Conservation (phyloP, 495 filamentous ascomycete genomes). For the Aspergillus affinis region DNA sequence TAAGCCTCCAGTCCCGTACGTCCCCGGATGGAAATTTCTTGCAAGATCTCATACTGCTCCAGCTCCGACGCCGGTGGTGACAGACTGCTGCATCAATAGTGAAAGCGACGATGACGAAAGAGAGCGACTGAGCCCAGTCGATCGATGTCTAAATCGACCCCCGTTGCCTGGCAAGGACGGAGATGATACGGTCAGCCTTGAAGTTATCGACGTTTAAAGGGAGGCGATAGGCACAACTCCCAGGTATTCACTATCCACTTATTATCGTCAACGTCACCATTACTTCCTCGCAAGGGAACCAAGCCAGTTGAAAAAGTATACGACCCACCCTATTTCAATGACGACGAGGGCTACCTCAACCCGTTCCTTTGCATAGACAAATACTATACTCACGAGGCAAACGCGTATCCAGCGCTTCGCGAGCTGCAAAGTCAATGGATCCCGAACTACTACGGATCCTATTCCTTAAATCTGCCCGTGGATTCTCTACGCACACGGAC, state of each 20-base stretch:
- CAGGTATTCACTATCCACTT: slow-evolving; percentile 24
- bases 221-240: slow-evolving; percentile 24
- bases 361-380: slow-evolving; percentile 28
- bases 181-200: slow-evolving; percentile 16
- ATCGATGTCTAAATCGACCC: slow-evolving; percentile 25
- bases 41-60: slow-evolving; percentile 20
- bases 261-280: slow-evolving; percentile 4
- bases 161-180: slow-evolving; percentile 17
- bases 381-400: slow-evolving; percentile 29
- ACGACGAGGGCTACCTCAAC: slow-evolving; percentile 23
- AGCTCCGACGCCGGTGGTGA: slow-evolving; percentile 15
- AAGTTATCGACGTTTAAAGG: slow-evolving; percentile 23
- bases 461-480: slow-evolving; percentile 23
- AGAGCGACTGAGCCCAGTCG: slow-evolving; percentile 17
- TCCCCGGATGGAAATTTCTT: slow-evolving; percentile 20
- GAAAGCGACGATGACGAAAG: slow-evolving; percentile 20
- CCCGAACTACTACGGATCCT: slow-evolving; percentile 26
- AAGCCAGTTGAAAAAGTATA: slow-evolving; percentile 31
- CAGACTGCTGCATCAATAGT: slow-evolving; percentile 23
- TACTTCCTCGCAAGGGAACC: slow-evolving; percentile 12
- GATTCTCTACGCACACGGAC: slow-evolving; percentile 15
- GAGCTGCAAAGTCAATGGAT: slow-evolving; percentile 21
- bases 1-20: slow-evolving; percentile 22
- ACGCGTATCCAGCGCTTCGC: slow-evolving; percentile 21
- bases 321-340: slow-evolving; percentile 31